These are phyloP conservation scores for Phlebopus sp. DNA, from an alignment of 1,284 basidiomycete genomes.

Conservation along the genomic window DNA sequence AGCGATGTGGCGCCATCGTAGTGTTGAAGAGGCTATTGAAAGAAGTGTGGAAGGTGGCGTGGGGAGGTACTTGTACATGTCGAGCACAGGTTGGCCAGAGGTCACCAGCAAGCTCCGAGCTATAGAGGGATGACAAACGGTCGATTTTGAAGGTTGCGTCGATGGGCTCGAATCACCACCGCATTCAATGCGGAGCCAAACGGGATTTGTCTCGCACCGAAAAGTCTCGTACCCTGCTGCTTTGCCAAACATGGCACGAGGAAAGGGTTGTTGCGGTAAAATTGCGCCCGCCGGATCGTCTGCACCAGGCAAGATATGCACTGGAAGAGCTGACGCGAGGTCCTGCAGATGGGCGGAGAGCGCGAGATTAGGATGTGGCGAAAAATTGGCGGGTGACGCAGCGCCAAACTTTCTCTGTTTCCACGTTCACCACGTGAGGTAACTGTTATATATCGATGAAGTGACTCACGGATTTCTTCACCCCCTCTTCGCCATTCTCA, in stretches of 20 bases:
- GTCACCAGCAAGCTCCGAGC: conserved; percentile 71
- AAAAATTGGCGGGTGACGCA: conserved; percentile 61
- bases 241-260: conserved; percentile 85
- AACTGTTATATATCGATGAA: conserved; percentile 4
- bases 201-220: conserved; percentile 85
- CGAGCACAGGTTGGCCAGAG: conserved; percentile 91
- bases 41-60: conserved; percentile 67
- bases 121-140: conserved; percentile 21
- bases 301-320: conserved; percentile 85
- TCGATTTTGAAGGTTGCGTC: conserved; percentile 8
- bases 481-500: conserved; percentile 37
- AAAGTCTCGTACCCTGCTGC: conserved; percentile 66
- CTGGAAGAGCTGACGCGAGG: conserved; percentile 66
- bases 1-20: conserved; percentile 94
- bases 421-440: conserved; percentile 5
- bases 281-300: conserved; percentile 86
- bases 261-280: conserved; percentile 92
- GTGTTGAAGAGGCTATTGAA: conserved; percentile 73
- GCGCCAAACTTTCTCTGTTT: conserved; percentile 53
- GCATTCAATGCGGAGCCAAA: conserved; percentile 67
- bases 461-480: conserved; percentile 56
- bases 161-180: conserved; percentile 21
- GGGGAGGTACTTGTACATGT: conserved; percentile 91
- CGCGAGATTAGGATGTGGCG: conserved; percentile 69
- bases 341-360: conserved; percentile 76